Percentiles rank a stretch among this genome's conserved stretches.
phyloP scores from a whole-genome alignment of 202 grass and related monocot species.

The Cymbopogon flexuosus region DNA sequence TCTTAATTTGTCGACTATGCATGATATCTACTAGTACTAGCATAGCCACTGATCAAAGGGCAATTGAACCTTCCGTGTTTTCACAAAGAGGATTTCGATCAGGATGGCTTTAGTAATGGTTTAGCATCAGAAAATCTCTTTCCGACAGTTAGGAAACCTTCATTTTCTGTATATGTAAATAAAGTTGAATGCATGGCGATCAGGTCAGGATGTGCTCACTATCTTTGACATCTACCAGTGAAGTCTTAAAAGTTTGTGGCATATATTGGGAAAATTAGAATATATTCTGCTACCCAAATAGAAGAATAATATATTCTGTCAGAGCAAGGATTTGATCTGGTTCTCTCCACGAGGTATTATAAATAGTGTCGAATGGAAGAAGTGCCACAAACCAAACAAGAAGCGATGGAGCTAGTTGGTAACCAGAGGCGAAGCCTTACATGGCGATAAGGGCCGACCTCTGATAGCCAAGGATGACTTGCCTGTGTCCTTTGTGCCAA shows the following conservation, averaged over 20 bases:
- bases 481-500: background rate
- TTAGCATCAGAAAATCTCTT: background rate
- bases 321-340: background rate
- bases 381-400: background rate
- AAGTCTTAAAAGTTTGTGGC: conserved; percentile 10
- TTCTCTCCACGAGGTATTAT: conserved; percentile 4
- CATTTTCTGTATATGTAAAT: background rate
- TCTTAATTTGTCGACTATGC: conserved; percentile 16
- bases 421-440: too few relatives aligned
- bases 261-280: conserved; percentile 20
- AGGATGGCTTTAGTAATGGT: conserved; percentile 8
- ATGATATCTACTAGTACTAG: background rate
- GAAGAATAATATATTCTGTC: conserved; percentile 17
- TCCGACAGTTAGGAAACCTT: background rate
- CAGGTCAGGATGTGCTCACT: background rate
- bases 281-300: conserved; percentile 23
- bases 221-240: conserved; percentile 21
- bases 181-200: background rate
- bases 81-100: background rate
- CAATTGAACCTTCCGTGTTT: background rate
- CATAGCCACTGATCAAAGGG: background rate
- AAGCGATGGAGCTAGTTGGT: background rate
- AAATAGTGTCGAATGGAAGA: conserved; percentile 28
- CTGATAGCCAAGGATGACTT: conserved; percentile 48
- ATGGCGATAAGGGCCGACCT: too few relatives aligned